Percentiles rank a stretch among this genome's conserved stretches.
Evolutionary conservation across 495 filamentous ascomycete genomes (phyloP).

Genomic region (Cudoniella acicularis): DNA sequence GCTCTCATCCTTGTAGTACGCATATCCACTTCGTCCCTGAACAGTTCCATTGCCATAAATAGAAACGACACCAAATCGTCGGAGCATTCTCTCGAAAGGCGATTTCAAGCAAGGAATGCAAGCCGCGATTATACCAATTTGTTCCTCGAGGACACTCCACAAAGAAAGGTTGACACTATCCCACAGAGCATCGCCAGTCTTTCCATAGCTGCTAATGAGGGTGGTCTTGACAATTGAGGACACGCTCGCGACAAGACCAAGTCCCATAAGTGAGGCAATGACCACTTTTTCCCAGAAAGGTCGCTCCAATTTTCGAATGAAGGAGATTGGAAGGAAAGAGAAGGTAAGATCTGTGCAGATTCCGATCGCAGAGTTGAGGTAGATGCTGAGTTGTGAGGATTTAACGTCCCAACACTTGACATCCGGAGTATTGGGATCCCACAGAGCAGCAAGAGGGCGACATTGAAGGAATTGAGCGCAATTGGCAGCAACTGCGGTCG

Average conservation of each 20-base stretch:
- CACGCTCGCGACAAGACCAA: constrained; percentile 28
- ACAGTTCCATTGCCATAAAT: neutral
- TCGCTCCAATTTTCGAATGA: constrained; percentile 28
- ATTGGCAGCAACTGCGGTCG: constrained; percentile 23
- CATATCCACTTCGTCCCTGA: neutral
- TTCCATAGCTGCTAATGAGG: constrained; percentile 23
- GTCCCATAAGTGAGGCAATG: constrained; percentile 28
- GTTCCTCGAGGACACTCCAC: constrained; percentile 29
- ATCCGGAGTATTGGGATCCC: constrained; percentile 22
- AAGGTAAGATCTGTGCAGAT: constrained; percentile 30
- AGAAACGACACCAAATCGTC: constrained; percentile 12
- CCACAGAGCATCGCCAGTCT: constrained; percentile 23
- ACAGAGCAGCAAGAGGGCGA: constrained; percentile 24
- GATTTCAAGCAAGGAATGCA: constrained; percentile 29
- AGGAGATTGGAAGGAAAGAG: constrained; percentile 27
- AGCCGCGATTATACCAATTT: constrained; percentile 28
- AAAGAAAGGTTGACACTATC: constrained; percentile 26
- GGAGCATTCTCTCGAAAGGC: constrained; percentile 25
- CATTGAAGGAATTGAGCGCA: constrained; percentile 27
- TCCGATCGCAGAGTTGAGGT: constrained; percentile 26
- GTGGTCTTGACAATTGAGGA: constrained; percentile 28
- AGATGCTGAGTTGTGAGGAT: constrained; percentile 20
- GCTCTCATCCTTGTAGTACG: neutral
- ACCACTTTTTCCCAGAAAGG: constrained; percentile 30
- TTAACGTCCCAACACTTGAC: constrained; percentile 21